Base-by-base conservation (phyloP, 352 stramenopile species). In the Phytopythium vexans region DNA sequence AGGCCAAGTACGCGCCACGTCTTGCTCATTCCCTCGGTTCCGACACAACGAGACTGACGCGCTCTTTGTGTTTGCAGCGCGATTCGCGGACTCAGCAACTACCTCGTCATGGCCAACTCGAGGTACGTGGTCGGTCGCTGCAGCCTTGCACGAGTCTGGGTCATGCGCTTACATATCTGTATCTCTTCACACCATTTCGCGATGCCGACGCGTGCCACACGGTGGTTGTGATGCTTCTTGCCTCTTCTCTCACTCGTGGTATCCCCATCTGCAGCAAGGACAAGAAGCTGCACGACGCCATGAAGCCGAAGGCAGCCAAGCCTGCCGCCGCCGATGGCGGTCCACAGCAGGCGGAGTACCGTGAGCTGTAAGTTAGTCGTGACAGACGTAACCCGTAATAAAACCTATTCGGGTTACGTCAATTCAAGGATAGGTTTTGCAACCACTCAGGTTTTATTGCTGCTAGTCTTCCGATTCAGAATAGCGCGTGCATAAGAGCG, bases 71-170 rank as follows among this genome's bases (percentile, higher is more conserved):
- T 42, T 55, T 50, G 12, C 49, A 93, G 83, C 54, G 84, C 84
- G 21, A 66, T 94, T 32, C 82, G 84, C 49, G 84, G 84, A 41
- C 60, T 94, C 41, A 94, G 84, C 59, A 94, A 94, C 77, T 94
- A 94, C 64, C 61, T 94, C 38, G 74, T 94, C 60, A 69, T 94
- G 68, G 84, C 84, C 49, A 94, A 94, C 61, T 89, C 84, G 38
- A 92, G 73, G 76, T 87, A n/a, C 59, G 66, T 58, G 39, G 35
- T 35, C 16, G 2, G 12, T 38, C 8, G 21, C 21, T 27, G 21
- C 21, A 27, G 21, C 21, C 21, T 27, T 27, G 21, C 21, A 27
- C 21, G 21, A 27, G 21, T 27, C 7, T 6, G 15, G n/a, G 35
- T 15, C 46, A 41, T 16, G 15, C 37, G 11, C 11, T 41, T 14